Evolutionary conservation across 495 filamentous ascomycete species (phyloP), one percentile per base, ranked within the genome.

Genomic region (Gamarada debralockiae): DNA sequence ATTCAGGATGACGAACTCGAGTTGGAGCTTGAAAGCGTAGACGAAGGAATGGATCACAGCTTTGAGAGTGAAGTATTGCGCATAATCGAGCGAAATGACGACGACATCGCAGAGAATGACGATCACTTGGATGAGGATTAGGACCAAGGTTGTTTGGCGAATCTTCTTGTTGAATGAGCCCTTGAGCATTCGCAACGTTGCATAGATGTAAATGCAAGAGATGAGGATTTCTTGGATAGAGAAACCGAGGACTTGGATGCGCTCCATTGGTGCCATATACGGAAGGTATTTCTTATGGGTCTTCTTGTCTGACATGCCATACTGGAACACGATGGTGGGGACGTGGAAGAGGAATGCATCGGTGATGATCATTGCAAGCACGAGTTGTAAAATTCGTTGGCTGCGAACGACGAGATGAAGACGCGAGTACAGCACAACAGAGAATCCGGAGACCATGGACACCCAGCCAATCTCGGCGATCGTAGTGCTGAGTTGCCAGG

Each of bases 381-480:
- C 73, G 25, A 67, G 65, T 31, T 74, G 71, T 3, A 86, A 67
- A 14, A 73, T 62, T 20, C 65, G 66, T 12, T 67, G 67, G 27
- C 80, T 75, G 24, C 67, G 69, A 33, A 81, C 65, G 33, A 87
- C 72, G 42, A 86, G 68, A 57, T 86, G 80, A 8, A 87, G 74
- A 15, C 84, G 77, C 2, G 83, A 86, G 67, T 82, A 87, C 15
- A 87, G 70, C 10, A 87, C 82, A 37, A 86, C 56, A 5, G 80
- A 80, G 63, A 85, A 82, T 14, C 82, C 83, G 0, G 81, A 83
- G 5, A 87, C 80, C 81, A 85, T 85, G 22, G 61, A 60, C 53
- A 72, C 79, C 84, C 83, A 87, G 22, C 83, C 83, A 25, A 80
- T 55, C 17, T 39, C 36, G 36, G 36, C 36, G 17, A 39, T n/a